phyloP scores from a whole-genome alignment of 2,329 filamentous ascomycete genomes.

The Arthrobotrys pseudoclavata region DNA sequence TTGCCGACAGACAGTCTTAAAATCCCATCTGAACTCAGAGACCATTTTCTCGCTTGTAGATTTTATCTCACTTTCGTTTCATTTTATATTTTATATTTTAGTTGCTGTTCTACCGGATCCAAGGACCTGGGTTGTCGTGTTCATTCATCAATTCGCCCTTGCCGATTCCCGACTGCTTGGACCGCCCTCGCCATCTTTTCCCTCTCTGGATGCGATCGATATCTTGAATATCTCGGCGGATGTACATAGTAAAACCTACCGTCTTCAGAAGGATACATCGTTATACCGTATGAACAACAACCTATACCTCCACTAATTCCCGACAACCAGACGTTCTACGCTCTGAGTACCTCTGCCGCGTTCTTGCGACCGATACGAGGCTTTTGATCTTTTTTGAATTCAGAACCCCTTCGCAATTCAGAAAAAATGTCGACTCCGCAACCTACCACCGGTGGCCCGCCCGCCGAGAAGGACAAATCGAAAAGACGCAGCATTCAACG shows the following conservation, averaged over 20 bases:
- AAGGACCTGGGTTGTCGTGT: constrained; percentile 2
- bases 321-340: background rate
- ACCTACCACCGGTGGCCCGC: constrained; percentile 18
- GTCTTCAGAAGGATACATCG: too few species aligned
- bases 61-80: background rate
- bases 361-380: constrained; percentile 4
- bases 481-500: constrained; percentile 52
- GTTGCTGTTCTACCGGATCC: background rate
- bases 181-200: background rate
- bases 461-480: constrained; percentile 40
- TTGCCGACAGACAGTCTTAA: too few species aligned
- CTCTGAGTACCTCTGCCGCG: background rate
- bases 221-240: background rate
- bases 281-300: background rate
- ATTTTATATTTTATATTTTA: constrained; percentile 14
- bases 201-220: constrained; percentile 5
- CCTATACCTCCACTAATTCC: background rate
- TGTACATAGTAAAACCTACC: too few species aligned
- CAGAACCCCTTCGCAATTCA: background rate
- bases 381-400: background rate
- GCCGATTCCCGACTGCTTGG: constrained; percentile 2
- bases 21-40: too few species aligned
- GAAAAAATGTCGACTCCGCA: constrained; percentile 51
- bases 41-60: background rate
- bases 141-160: background rate